Evolutionary conservation across 441 rosid species (phyloP).

Genomic region (Capsella rubella): DNA sequence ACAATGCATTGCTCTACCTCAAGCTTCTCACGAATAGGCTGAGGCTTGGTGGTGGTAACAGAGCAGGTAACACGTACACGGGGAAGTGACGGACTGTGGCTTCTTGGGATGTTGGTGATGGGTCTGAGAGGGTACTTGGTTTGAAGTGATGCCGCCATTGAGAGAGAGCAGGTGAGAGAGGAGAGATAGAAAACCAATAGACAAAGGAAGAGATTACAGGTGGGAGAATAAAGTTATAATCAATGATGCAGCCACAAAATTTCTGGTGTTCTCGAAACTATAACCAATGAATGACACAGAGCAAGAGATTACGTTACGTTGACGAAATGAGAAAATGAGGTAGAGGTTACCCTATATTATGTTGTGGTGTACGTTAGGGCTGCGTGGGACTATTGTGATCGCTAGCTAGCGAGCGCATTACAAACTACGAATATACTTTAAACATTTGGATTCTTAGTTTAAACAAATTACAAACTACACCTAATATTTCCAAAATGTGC

Average conservation of each 20-base stretch:
- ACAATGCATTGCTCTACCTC: constrained; percentile 25
- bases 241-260: not conserved
- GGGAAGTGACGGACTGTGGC: constrained; percentile 12
- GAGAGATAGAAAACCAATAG: not conserved
- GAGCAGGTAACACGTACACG: constrained; percentile 33
- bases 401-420: constrained; percentile 2
- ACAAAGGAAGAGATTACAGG: not conserved
- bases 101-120: constrained; percentile 33
- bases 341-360: constrained; percentile 17
- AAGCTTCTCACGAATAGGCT: constrained; percentile 40
- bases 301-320: not conserved
- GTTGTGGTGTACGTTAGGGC: constrained; percentile 40
- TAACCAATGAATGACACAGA: constrained; percentile 13
- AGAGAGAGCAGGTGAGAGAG: constrained; percentile 28
- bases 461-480: not conserved
- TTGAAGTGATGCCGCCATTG: constrained; percentile 61
- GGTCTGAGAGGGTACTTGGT: constrained; percentile 50
- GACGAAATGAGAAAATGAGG: not conserved
- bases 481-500: not conserved
- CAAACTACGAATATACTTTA: not conserved
- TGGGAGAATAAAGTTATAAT: not conserved
- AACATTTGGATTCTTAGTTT: constrained; percentile 13
- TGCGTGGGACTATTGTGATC: constrained; percentile 41
- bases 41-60: constrained; percentile 44
- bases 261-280: not conserved